These are phyloP conservation scores for Fusarium nodosum DNA, from an alignment of 2,329 filamentous ascomycete genomes.

Conservation along the genomic window DNA sequence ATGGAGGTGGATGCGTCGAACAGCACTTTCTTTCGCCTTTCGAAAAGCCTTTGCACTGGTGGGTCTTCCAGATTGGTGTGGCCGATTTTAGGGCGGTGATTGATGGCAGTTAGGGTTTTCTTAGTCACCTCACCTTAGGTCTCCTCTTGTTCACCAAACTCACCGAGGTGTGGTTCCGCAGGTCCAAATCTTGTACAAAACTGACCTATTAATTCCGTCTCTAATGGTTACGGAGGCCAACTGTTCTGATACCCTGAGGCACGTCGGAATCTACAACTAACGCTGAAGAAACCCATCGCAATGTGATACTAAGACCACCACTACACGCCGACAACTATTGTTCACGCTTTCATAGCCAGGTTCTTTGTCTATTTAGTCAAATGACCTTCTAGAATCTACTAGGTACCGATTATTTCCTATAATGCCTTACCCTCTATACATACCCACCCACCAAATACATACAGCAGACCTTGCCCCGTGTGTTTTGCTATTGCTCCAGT, in stretches of 20 bases:
- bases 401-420: slow-evolving; percentile 11
- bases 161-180: neutral
- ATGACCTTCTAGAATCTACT: slow-evolving; percentile 20
- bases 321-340: neutral
- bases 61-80: slow-evolving; percentile 22
- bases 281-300: neutral
- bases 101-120: slow-evolving; percentile 21
- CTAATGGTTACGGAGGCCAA: neutral
- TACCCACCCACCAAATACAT: slow-evolving; percentile 26
- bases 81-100: neutral
- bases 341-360: neutral
- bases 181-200: too few relatives aligned
- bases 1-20: slow-evolving; percentile 48
- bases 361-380: slow-evolving; percentile 44
- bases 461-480: slow-evolving; percentile 8
- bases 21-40: slow-evolving; percentile 45
- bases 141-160: neutral
- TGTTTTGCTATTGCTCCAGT: slow-evolving; percentile 14
- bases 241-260: neutral
- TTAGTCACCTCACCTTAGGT: too few relatives aligned
- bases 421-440: slow-evolving; percentile 17
- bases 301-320: too few relatives aligned
- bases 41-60: slow-evolving; percentile 48
- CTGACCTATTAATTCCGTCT: neutral
- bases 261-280: neutral